These are phyloP conservation scores for Funneliformis geosporum DNA, from an alignment of 192 early-diverging fungal genomes.

Conservation along the genomic window DNA sequence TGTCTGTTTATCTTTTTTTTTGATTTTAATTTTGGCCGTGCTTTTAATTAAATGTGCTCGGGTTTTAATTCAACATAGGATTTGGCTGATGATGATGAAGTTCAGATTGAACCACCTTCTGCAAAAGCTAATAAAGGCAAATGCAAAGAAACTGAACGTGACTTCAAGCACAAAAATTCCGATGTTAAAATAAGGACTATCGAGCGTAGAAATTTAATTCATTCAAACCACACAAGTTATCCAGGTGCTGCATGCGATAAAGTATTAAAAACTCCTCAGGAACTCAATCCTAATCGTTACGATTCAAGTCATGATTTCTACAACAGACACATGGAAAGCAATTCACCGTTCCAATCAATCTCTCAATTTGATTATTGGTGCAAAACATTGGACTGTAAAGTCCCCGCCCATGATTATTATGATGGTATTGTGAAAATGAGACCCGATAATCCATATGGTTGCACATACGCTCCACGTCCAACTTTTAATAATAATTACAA, in stretches of 20 bases:
- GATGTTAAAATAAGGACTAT: not conserved
- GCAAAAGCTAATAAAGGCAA: not conserved
- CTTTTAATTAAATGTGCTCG: not conserved
- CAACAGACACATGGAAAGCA: not conserved
- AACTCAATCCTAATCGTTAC: not conserved
- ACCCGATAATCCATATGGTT: not conserved
- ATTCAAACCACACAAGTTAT: not conserved
- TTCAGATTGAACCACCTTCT: not conserved
- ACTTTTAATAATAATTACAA: not conserved
- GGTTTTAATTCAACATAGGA: not conserved
- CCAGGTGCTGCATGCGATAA: not conserved
- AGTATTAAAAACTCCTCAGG: not conserved
- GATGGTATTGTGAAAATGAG: not conserved
- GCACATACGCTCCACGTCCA: not conserved
- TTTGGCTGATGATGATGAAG: not conserved
- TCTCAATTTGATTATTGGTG: constrained; percentile 1
- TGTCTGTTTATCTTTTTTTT: not conserved
- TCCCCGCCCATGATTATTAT: not conserved
- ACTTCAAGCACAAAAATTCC: not conserved
- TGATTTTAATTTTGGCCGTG: not conserved
- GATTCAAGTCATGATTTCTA: not conserved
- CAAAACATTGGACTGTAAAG: not conserved
- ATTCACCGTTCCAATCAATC: not conserved
- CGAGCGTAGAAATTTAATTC: not conserved
- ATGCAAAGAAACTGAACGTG: not conserved